Evolutionary conservation across 768 basidiomycete genomes (phyloP).

Genomic region (Hirschioporus abietinus): DNA sequence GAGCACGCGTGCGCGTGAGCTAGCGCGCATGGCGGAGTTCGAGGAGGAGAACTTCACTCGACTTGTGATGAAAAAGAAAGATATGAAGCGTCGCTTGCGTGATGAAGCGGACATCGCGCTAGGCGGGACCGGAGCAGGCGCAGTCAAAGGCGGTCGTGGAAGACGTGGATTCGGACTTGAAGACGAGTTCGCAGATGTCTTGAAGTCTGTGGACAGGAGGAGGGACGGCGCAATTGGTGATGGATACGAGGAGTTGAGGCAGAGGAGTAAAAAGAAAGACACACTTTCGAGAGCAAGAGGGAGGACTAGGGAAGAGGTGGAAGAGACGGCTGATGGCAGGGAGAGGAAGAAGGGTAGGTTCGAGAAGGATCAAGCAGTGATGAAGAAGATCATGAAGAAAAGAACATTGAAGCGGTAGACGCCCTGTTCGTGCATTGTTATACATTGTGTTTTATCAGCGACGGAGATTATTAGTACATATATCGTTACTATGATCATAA

Average conservation of each 20-base stretch:
- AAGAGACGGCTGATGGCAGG: constrained; percentile 22
- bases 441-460: not conserved
- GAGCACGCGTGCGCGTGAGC: constrained; percentile 67
- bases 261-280: constrained; percentile 57
- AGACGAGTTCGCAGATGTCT: constrained; percentile 80
- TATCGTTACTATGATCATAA: constrained; percentile 18
- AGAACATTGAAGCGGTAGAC: constrained; percentile 2
- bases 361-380: constrained; percentile 36
- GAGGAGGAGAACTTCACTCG: constrained; percentile 96
- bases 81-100: constrained; percentile 57
- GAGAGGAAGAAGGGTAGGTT: constrained; percentile 37
- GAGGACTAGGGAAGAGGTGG: constrained; percentile 26
- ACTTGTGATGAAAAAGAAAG: constrained; percentile 85
- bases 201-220: constrained; percentile 52
- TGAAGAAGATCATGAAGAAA: constrained; percentile 20
- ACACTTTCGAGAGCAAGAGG: constrained; percentile 55
- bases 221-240: constrained; percentile 43
- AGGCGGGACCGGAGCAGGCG: constrained; percentile 52
- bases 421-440: not conserved
- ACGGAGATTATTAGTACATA: constrained; percentile 14
- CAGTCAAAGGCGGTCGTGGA: constrained; percentile 40
- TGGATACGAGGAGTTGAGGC: constrained; percentile 78
- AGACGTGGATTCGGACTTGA: constrained; percentile 67
- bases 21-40: constrained; percentile 78
- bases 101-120: constrained; percentile 89